Evolutionary conservation across 2,329 filamentous ascomycete genomes (phyloP).

Genomic region (Paraconiothyrium brasiliense): DNA sequence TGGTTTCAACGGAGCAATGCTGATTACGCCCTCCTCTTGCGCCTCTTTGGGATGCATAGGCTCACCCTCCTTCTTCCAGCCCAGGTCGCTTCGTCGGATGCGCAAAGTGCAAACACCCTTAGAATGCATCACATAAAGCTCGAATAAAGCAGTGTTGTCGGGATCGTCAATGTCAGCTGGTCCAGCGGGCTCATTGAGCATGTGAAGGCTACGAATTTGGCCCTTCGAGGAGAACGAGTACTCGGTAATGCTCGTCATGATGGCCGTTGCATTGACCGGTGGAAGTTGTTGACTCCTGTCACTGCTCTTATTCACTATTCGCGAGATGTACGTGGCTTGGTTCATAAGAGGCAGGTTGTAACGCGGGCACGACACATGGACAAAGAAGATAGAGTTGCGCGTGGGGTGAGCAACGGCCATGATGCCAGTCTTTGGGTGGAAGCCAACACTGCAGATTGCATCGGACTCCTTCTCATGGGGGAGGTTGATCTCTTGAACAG

Average conservation of each 20-base stretch:
- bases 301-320: conserved; percentile 66
- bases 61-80: conserved; percentile 91
- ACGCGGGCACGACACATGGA: conserved; percentile 92
- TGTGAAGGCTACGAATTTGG: conserved; percentile 86
- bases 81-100: conserved; percentile 87
- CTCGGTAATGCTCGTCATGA: conserved; percentile 95
- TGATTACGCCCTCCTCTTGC: conserved; percentile 75
- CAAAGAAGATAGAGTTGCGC: conserved; percentile 96
- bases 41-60: conserved; percentile 82
- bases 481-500: conserved; percentile 95
- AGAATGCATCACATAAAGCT: conserved; percentile 97
- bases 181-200: conserved; percentile 77
- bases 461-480: conserved; percentile 96
- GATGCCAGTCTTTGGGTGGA: conserved; percentile 91
- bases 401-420: conserved; percentile 96
- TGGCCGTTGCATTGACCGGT: conserved; percentile 91
- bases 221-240: conserved; percentile 91
- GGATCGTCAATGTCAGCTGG: conserved; percentile 62
- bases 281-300: conserved; percentile 67
- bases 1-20: conserved; percentile 71
- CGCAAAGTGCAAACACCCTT: conserved; percentile 92
- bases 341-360: conserved; percentile 83
- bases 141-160: conserved; percentile 82
- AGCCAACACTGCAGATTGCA: conserved; percentile 96
- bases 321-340: conserved; percentile 87